Percentiles rank a stretch among this genome's conserved stretches.
Conservation (phyloP, 306 rosid species). For the Morella rubra region DNA sequence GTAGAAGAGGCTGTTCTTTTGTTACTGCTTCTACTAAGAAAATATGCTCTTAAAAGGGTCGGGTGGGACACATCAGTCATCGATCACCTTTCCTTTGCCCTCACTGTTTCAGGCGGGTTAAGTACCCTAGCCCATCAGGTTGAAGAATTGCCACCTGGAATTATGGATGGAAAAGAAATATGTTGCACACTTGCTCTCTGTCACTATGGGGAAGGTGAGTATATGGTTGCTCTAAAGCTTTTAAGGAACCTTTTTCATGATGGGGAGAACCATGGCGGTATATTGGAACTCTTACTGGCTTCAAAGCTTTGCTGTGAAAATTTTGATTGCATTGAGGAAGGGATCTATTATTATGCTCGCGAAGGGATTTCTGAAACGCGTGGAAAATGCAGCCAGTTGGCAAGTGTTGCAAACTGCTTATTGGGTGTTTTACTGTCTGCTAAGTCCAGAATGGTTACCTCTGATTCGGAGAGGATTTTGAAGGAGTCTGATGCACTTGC, state of each 20-base stretch:
- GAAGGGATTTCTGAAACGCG: slow-evolving; percentile 54
- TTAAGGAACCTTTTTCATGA: slow-evolving; percentile 61
- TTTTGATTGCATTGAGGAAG: slow-evolving; percentile 55
- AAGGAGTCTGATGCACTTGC: slow-evolving; percentile 66
- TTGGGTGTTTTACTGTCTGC: slow-evolving; percentile 69
- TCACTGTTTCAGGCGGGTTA: slow-evolving; percentile 63
- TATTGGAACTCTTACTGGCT: slow-evolving; percentile 58
- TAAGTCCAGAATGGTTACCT: slow-evolving; percentile 50
- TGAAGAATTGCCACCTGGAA: slow-evolving; percentile 76
- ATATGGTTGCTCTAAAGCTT: slow-evolving; percentile 68
- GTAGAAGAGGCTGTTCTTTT: slow-evolving; percentile 87
- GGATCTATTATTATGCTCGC: slow-evolving; percentile 41
- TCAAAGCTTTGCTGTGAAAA: slow-evolving; percentile 81
- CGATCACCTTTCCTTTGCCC: slow-evolving; percentile 82
- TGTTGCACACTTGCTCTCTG: slow-evolving; percentile 64
- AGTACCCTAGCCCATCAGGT: slow-evolving; percentile 58
- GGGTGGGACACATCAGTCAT: slow-evolving; percentile 76
- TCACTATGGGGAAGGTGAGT: slow-evolving; percentile 66
- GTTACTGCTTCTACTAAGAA: slow-evolving; percentile 60
- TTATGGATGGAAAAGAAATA: slow-evolving; percentile 57
- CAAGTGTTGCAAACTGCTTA: slow-evolving; percentile 60
- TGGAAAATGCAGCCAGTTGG: slow-evolving; percentile 59
- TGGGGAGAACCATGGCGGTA: slow-evolving; percentile 50
- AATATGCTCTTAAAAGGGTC: slow-evolving; percentile 47
- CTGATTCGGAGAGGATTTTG: slow-evolving; percentile 62